A percentile compares a stretch with the other conserved stretches of the same genome.
Evolutionary conservation across 352 stramenopile species (phyloP).

Genomic region (Peronospora tabacina): DNA sequence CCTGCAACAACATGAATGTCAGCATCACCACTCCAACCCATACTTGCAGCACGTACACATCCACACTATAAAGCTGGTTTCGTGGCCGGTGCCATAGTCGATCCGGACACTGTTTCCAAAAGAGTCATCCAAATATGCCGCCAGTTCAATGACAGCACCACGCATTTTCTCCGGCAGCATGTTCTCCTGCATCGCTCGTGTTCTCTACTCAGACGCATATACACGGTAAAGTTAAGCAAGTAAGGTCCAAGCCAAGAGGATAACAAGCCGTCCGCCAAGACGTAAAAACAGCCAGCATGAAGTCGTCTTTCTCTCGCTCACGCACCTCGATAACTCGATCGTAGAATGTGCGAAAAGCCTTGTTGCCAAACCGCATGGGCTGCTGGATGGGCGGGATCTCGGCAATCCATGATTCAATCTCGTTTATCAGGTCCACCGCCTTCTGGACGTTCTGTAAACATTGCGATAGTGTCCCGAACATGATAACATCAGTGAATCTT

Average conservation of each 20-base stretch:
- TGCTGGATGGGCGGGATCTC: constrained; percentile 90
- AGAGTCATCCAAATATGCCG: constrained; percentile 90
- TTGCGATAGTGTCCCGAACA: not conserved
- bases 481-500: constrained; percentile 3
- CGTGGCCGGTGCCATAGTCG: constrained; percentile 98
- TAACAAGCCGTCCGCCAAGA: not conserved
- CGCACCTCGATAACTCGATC: constrained; percentile 66
- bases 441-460: constrained; percentile 59
- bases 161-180: constrained; percentile 53
- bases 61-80: constrained; percentile 96
- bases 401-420: constrained; percentile 84
- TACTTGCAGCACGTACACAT: constrained; percentile 49
- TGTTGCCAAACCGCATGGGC: constrained; percentile 93
- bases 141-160: constrained; percentile 85
- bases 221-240: constrained; percentile 7
- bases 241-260: not conserved
- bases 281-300: not conserved
- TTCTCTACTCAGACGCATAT: constrained; percentile 28
- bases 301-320: not conserved
- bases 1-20: constrained; percentile 28
- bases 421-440: constrained; percentile 45
- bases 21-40: constrained; percentile 1
- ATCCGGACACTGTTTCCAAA: constrained; percentile 96
- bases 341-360: constrained; percentile 89
- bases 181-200: constrained; percentile 44